Conservation (phyloP, 768 basidiomycete genomes). For the Lyophyllum semitale region DNA sequence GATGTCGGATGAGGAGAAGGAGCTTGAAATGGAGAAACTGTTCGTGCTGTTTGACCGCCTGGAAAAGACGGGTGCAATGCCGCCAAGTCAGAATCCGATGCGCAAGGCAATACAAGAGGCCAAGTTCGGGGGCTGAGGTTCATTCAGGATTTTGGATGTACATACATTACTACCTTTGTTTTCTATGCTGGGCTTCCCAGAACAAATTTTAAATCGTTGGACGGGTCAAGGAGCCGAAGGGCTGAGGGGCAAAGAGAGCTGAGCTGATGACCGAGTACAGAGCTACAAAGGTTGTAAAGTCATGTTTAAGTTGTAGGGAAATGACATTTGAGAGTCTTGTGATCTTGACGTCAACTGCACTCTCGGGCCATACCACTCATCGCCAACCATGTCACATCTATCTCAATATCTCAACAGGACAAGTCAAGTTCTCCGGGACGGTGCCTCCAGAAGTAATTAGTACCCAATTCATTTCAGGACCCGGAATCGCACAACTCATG, state of each 20-base stretch:
- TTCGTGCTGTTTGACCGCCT: constrained; percentile 91
- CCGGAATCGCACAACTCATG: background rate
- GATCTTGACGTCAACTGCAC: constrained; percentile 17
- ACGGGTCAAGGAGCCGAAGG: too few relatives aligned
- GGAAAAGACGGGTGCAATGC: constrained; percentile 72
- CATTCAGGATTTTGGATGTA: too few relatives aligned
- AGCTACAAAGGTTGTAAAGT: too few relatives aligned
- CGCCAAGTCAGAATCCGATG: constrained; percentile 68
- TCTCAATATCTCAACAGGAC: constrained; percentile 41
- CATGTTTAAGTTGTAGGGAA: background rate
- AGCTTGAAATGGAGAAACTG: constrained; percentile 87
- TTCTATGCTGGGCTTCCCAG: too few relatives aligned
- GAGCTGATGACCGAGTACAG: too few relatives aligned
- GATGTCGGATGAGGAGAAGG: constrained; percentile 97
- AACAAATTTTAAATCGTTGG: too few relatives aligned
- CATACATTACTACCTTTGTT: too few relatives aligned
- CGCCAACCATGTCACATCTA: constrained; percentile 33
- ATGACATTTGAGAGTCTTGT: background rate
- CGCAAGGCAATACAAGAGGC: constrained; percentile 60
- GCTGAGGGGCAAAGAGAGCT: too few relatives aligned
- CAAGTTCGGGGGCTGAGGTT: constrained; percentile 2
- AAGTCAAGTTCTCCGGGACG: constrained; percentile 35
- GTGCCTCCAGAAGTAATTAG: constrained; percentile 34
- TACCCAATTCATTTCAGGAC: background rate
- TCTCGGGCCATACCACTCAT: background rate